Evolutionary conservation across 2,329 filamentous ascomycete species (phyloP), one percentile per base, ranked within the genome.

Genomic region (Trichothecium sympodiale): DNA sequence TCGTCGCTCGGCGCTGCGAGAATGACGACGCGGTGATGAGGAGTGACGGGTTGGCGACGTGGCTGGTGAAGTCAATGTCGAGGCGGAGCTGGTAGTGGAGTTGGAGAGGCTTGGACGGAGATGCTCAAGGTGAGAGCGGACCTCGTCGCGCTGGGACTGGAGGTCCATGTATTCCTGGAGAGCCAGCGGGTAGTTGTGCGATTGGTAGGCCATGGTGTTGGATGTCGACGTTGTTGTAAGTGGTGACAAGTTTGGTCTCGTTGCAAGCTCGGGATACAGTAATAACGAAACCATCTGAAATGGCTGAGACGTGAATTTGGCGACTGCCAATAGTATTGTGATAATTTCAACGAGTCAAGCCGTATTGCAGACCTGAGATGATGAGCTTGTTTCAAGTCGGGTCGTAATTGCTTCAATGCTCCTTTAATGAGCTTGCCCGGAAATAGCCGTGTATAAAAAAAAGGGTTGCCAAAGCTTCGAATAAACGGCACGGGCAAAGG

Each of bases 21-120:
- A 53, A 41, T 57, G 56, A 33, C 54, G 54, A 55, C 61, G 49
- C 59, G 69, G 47, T 62, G 70, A 59, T 60, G 74, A 49, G 54
- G 55, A 41, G 67, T 68, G 53, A 61, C 79, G 52, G 55, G 72
- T 63, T 49, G 68, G 71, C 51, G 79, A 79, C 50, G 71, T 68
- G 52, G 76, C 59, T 55, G 76, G 65, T 52, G 77, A 66, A 3
- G 62, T 62, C 33, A 56, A 46, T 9, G 58, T 55, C 3, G 62
- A 61, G 12, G 54, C 50, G 29, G 46, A 50, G 36, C 45, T 55
- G 40, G 58, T 55, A n/a, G 44, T 49, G 6, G 48, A 41, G 10
- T 45, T 49, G 14, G 39, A 43, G 17, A 54, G 59, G 33, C 58
- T 62, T 14, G 59, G 63, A 29, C 63, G 65, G 35, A 74, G 64